phyloP scores from a whole-genome alignment of 768 basidiomycete species.

The Phaeotremella fagi region DNA sequence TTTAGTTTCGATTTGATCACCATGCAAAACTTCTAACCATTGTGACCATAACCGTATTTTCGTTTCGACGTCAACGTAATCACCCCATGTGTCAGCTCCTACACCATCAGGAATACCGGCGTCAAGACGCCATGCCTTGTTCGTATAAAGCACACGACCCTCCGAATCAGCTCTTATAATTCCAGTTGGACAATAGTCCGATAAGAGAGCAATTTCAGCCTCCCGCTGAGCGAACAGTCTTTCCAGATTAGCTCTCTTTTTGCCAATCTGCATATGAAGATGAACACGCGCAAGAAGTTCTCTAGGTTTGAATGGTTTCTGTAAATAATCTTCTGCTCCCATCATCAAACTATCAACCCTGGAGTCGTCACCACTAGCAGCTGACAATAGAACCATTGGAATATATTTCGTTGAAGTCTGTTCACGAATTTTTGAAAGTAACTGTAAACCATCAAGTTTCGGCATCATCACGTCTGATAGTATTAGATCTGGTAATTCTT shows the following conservation, averaged over 20 bases:
- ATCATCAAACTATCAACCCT: slow-evolving; percentile 48
- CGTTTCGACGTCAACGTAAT: slow-evolving; percentile 18
- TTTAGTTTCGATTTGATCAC: slow-evolving; percentile 18
- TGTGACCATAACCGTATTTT: slow-evolving; percentile 1
- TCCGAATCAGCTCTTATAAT: slow-evolving; percentile 30
- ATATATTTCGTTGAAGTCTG: slow-evolving; percentile 22
- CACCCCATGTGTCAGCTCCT: slow-evolving; percentile 28
- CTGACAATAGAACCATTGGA: slow-evolving; percentile 48
- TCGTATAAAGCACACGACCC: slow-evolving; percentile 29
- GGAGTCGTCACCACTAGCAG: slow-evolving; percentile 47
- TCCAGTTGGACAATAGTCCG: slow-evolving; percentile 40
- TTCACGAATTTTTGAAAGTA: slow-evolving; percentile 35
- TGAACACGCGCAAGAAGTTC: slow-evolving; percentile 51
- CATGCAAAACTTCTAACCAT: slow-evolving; percentile 21
- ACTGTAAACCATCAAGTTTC: slow-evolving; percentile 34
- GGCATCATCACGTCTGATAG: slow-evolving; percentile 50
- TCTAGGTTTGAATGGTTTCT: slow-evolving; percentile 50
- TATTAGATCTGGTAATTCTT: slow-evolving; percentile 43
- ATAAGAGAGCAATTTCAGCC: slow-evolving; percentile 31
- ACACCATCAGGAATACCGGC: slow-evolving; percentile 7
- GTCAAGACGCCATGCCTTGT: slow-evolving; percentile 27
- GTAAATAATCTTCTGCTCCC: slow-evolving; percentile 51
- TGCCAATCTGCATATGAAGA: slow-evolving; percentile 51
- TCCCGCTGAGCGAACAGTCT: slow-evolving; percentile 25
- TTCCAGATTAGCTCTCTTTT: slow-evolving; percentile 44